Evolutionary conservation across 2,329 filamentous ascomycete species (phyloP).

Genomic region (Pyricularia pennisetigena): DNA sequence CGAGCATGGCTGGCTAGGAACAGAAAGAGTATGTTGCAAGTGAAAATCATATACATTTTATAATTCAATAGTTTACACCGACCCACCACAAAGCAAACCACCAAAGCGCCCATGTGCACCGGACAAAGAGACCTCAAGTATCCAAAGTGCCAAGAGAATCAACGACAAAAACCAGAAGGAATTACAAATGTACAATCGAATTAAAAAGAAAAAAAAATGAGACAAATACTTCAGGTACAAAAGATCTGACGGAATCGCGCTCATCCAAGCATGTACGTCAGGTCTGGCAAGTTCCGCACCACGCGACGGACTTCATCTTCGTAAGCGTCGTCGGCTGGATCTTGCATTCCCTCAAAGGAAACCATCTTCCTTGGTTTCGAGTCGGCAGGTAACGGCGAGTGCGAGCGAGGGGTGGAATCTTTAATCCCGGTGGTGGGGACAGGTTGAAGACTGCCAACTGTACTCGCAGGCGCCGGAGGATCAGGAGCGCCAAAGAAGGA

Average conservation of each 20-base stretch:
- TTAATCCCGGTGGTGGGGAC: neutral
- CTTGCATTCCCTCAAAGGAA: neutral
- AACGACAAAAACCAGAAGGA: neutral
- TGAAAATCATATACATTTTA: neutral
- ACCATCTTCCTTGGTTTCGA: neutral
- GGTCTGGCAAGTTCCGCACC: slow-evolving; percentile 18
- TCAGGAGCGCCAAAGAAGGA: neutral
- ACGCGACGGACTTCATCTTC: slow-evolving; percentile 12
- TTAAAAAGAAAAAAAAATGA: neutral
- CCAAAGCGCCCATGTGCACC: neutral
- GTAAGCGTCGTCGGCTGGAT: neutral
- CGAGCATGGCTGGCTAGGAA: no score
- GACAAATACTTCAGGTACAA: neutral
- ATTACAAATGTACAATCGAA: neutral
- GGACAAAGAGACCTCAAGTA: neutral
- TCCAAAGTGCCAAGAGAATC: neutral
- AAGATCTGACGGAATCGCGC: neutral
- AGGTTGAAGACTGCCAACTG: neutral
- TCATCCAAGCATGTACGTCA: slow-evolving; percentile 24
- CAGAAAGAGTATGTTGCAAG: no score
- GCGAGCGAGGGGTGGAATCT: neutral
- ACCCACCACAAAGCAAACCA: neutral
- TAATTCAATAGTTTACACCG: neutral
- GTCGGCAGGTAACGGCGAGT: neutral
- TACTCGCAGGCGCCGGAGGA: neutral